Evolutionary conservation across 2,329 filamentous ascomycete genomes (phyloP), one percentile per base, ranked within the genome.

Genomic region (Myriosclerotinia curreyana): DNA sequence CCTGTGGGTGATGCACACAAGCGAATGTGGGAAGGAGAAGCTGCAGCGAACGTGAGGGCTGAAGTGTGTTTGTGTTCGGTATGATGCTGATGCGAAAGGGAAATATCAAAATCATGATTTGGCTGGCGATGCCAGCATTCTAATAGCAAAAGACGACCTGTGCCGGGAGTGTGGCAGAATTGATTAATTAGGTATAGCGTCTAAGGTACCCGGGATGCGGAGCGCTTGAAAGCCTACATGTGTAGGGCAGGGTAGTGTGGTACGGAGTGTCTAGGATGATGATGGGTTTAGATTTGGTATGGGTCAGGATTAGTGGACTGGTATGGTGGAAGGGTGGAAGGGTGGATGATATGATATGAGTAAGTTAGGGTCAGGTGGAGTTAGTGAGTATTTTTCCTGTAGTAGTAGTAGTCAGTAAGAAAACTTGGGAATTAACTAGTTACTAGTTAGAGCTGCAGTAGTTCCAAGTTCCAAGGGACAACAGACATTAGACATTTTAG

Each of bases 1-100:
- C 85, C 85, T 64, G 83, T 74, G 64, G 65, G 66, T 65, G 71
- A 73, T 75, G 74, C 65, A 67, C 65, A 70, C 66, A 71, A 73
- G 73, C 71, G 72, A 73, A 68, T 70, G 73, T 74, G 67, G 38
- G 28, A 67, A 48, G 55, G 55, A 66, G 56, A 64, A 62, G 59
- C 17, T 64, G 69, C 61, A 64, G 61, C 61, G 61, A 64, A 51
- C 52, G 61, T 64, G 61, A 64, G 53, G 61, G 61, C 61, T 62
- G 60, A 56, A 54, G 52, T 38, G 34, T 53, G 25, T 46, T 34
- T 59, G 46, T 42, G 34, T 50, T 48, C 42, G 40, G 48, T 31
- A 31, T 61, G 56, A 64, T 61, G n/a, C 42, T 53, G 31, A 59
- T 64, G 53, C 61, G 53, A 64, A 64, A 52, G 53, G 50, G 62